A percentile compares a stretch with the other conserved stretches of the same genome.
Conservation (phyloP, 2,329 filamentous ascomycete genomes). For the Cadophora gregata region DNA sequence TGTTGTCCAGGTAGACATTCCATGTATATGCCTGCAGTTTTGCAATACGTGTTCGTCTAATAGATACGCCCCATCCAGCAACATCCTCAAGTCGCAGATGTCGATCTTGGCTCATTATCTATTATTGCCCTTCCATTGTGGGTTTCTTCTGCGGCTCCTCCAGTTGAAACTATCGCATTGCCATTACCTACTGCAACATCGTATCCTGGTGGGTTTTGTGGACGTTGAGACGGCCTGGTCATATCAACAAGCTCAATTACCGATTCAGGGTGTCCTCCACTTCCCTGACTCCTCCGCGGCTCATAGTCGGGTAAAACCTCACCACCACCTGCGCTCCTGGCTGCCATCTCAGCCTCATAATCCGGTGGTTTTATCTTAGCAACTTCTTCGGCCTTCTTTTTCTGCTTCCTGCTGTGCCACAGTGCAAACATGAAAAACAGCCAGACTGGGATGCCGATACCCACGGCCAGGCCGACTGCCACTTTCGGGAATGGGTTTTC, state of each 20-base stretch:
- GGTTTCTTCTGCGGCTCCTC: background rate
- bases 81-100: background rate
- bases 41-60: no score
- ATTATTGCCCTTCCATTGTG: background rate
- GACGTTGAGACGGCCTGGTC: slow-evolving; percentile 4
- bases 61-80: no score
- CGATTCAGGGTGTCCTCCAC: background rate
- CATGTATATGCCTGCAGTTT: no score
- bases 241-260: slow-evolving; percentile 10
- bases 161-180: background rate
- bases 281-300: background rate
- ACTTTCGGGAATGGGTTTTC: background rate
- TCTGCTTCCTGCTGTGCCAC: background rate
- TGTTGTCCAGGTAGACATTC: no score
- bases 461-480: background rate
- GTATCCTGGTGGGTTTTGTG: background rate
- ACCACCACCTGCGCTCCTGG: background rate
- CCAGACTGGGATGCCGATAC: slow-evolving; percentile 12
- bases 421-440: background rate
- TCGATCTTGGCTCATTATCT: background rate
- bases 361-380: slow-evolving; percentile 2
- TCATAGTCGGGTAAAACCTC: slow-evolving; percentile 3
- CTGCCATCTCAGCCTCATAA: slow-evolving; percentile 6
- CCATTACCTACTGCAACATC: background rate
- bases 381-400: slow-evolving; percentile 1